A percentile compares a stretch with the other conserved stretches of the same genome.
phyloP scores from a whole-genome alignment of 305 asterid genomes.

The Solanum hybrid region DNA sequence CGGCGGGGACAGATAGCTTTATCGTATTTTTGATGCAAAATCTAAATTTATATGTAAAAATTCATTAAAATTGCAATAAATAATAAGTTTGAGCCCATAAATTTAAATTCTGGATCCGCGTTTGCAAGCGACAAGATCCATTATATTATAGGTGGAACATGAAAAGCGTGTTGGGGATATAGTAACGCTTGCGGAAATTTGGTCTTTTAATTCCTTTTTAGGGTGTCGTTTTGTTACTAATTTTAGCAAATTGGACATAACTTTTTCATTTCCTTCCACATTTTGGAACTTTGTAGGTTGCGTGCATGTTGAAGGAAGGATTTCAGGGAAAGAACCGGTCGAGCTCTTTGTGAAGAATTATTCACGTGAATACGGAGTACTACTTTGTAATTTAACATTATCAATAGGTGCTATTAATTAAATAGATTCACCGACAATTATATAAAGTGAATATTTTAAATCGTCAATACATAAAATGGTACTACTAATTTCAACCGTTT shows the following conservation, averaged over 20 bases:
- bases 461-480: background rate
- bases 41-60: background rate
- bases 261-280: background rate
- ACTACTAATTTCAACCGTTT: background rate
- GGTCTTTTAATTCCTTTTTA: background rate
- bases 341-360: background rate
- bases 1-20: too few species aligned
- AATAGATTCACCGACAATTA: background rate
- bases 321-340: background rate
- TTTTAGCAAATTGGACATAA: background rate
- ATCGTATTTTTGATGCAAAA: background rate
- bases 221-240: background rate
- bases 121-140: background rate
- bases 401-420: background rate
- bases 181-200: background rate
- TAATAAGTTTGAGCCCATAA: background rate
- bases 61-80: background rate
- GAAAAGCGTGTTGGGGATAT: background rate
- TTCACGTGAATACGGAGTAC: background rate
- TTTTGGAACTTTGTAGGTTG: background rate
- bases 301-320: background rate
- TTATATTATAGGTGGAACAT: background rate
- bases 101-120: background rate
- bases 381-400: background rate
- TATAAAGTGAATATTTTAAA: background rate